Percentiles rank a stretch among this genome's conserved stretches.
phyloP scores from a whole-genome alignment of 164 flowering plant species.

The Magnolia kwangsiensis region DNA sequence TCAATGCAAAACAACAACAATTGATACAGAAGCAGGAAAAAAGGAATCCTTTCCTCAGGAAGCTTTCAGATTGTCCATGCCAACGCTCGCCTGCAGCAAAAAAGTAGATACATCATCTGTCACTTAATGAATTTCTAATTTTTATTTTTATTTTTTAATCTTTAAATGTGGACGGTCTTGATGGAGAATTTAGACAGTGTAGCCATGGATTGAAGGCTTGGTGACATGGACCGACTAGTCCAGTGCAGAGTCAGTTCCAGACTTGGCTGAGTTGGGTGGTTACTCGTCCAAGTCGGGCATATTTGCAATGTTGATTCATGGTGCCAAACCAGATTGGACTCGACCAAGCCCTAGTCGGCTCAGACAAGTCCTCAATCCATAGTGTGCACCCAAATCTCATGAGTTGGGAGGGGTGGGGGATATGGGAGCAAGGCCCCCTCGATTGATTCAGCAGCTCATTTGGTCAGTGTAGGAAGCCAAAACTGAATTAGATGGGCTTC shows the following conservation, averaged over 20 bases:
- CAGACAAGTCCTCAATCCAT: no score
- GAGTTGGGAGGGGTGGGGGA: no score
- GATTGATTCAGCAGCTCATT: no score
- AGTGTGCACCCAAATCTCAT: no score
- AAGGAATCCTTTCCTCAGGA: conserved; percentile 10
- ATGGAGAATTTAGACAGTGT: background rate
- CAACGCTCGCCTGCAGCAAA: conserved; percentile 44
- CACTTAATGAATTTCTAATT: background rate
- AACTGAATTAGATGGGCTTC: no score
- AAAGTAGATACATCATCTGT: background rate
- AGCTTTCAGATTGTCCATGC: conserved; percentile 47
- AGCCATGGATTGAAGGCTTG: background rate
- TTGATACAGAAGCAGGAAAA: background rate
- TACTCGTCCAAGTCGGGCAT: background rate
- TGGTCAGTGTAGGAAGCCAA: no score
- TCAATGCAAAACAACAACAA: background rate
- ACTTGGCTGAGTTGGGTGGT: background rate
- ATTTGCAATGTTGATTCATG: background rate
- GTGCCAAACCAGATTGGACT: background rate
- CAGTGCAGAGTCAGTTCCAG: background rate
- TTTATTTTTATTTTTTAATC: no score
- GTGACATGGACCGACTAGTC: background rate
- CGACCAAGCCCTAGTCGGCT: no score
- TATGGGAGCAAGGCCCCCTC: no score
- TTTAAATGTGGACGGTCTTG: no score